Evolutionary conservation across 2,329 filamentous ascomycete genomes (phyloP).

Genomic region (Sclerotinia borealis): DNA sequence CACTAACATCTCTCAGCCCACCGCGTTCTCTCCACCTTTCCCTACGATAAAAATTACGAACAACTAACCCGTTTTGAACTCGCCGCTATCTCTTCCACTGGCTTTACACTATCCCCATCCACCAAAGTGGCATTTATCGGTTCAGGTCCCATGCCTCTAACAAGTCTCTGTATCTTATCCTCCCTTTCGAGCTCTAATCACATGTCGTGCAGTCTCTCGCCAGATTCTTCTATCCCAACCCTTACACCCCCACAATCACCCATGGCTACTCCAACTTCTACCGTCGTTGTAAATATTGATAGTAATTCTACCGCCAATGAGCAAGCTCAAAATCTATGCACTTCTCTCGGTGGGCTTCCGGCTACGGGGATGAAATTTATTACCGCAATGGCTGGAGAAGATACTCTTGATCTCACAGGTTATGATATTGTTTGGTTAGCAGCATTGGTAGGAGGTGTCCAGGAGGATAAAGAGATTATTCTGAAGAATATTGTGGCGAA

Average conservation of each 20-base stretch:
- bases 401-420: slow-evolving; percentile 24
- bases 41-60: slow-evolving; percentile 45
- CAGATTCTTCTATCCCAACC: background rate
- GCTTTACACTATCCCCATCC: slow-evolving; percentile 27
- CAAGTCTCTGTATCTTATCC: slow-evolving; percentile 39
- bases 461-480: slow-evolving; percentile 38
- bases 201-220: background rate
- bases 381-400: slow-evolving; percentile 32
- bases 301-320: slow-evolving; percentile 34
- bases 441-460: slow-evolving; percentile 41
- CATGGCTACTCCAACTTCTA: background rate
- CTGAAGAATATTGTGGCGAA: slow-evolving; percentile 33
- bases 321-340: slow-evolving; percentile 31
- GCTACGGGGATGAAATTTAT: slow-evolving; percentile 35
- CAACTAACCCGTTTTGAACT: slow-evolving; percentile 43
- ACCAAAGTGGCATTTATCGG: slow-evolving; percentile 42
- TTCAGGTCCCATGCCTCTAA: slow-evolving; percentile 44
- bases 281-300: slow-evolving; percentile 36
- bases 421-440: slow-evolving; percentile 46
- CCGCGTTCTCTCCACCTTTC: slow-evolving; percentile 33
- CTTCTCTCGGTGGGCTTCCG: slow-evolving; percentile 29
- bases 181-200: slow-evolving; percentile 27
- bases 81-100: slow-evolving; percentile 35
- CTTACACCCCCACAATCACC: background rate
- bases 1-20: slow-evolving; percentile 26